Percentiles rank a stretch among this genome's conserved stretches.
phyloP scores from a whole-genome alignment of 164 flowering plant genomes.

The Stephania cephalantha region DNA sequence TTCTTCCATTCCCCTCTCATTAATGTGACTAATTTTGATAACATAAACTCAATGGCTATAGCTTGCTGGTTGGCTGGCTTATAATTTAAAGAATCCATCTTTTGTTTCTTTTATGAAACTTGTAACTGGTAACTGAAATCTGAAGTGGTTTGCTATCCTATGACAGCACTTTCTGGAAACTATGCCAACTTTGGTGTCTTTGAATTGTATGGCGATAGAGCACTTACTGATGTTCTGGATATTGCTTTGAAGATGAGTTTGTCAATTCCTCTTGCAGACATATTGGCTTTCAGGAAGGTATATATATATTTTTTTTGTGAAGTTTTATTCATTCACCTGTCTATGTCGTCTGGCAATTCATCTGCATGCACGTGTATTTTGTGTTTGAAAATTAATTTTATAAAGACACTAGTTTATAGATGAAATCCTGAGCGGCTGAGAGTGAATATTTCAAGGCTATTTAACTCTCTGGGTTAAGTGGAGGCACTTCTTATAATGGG shows the following conservation, averaged over 20 bases:
- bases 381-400: neutral
- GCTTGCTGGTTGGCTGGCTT: no score
- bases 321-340: neutral
- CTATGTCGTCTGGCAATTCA: neutral
- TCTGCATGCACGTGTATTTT: neutral
- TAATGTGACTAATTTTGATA: no score
- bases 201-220: conserved; percentile 97
- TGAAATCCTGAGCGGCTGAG: neutral
- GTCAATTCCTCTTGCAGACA: conserved; percentile 84
- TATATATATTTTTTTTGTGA: neutral
- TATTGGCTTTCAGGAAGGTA: conserved; percentile 88
- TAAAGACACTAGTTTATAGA: no score
- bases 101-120: no score
- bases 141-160: conserved; percentile 6
- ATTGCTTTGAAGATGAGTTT: conserved; percentile 79
- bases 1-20: no score
- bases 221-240: conserved; percentile 90
- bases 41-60: no score
- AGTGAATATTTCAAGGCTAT: neutral
- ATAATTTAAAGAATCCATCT: no score
- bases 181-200: conserved; percentile 98
- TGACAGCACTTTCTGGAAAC: conserved; percentile 88
- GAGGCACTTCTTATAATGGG: no score
- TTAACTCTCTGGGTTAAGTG: no score
- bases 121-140: neutral